Evolutionary conservation across 176 grass and related monocot species (phyloP).

Genomic region (Lolium multiflorum): DNA sequence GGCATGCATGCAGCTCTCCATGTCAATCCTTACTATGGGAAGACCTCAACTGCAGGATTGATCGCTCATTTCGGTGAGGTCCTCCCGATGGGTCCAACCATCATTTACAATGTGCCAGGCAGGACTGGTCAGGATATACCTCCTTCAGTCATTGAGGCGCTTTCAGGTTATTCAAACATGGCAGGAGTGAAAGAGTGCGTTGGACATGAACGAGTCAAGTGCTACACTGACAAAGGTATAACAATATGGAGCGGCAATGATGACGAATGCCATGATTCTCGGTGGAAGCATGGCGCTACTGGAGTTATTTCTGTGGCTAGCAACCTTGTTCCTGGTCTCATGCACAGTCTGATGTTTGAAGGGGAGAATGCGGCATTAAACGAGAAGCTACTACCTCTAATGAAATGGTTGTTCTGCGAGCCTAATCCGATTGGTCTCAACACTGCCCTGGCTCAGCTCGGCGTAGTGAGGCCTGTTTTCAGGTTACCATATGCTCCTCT

Average conservation of each 20-base stretch:
- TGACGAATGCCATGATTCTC: conserved; percentile 79
- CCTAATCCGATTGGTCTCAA: conserved; percentile 82
- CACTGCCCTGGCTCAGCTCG: conserved; percentile 86
- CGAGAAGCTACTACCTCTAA: conserved; percentile 68
- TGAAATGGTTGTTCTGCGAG: conserved; percentile 84
- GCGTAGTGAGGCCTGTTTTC: conserved; percentile 71
- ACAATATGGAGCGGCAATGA: conserved; percentile 85
- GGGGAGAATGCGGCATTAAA: conserved; percentile 59
- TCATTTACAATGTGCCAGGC: conserved; percentile 86
- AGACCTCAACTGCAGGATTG: conserved; percentile 79
- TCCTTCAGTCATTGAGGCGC: conserved; percentile 57
- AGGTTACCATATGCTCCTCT: conserved; percentile 83
- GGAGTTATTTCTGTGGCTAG: conserved; percentile 82
- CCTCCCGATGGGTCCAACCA: conserved; percentile 82
- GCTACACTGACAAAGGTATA: conserved; percentile 71
- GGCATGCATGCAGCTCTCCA: conserved; percentile 97
- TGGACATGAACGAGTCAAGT: conserved; percentile 72
- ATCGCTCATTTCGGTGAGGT: conserved; percentile 78
- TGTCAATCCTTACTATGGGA: conserved; percentile 96
- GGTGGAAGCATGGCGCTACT: conserved; percentile 67
- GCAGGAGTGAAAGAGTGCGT: conserved; percentile 88
- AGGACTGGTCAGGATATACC: conserved; percentile 85
- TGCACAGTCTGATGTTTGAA: conserved; percentile 69
- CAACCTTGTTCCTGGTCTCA: conserved; percentile 84
- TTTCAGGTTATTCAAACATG: conserved; percentile 68